Base-by-base conservation (phyloP, 192 early-diverging fungal species). In the Backusella morwellensis region DNA sequence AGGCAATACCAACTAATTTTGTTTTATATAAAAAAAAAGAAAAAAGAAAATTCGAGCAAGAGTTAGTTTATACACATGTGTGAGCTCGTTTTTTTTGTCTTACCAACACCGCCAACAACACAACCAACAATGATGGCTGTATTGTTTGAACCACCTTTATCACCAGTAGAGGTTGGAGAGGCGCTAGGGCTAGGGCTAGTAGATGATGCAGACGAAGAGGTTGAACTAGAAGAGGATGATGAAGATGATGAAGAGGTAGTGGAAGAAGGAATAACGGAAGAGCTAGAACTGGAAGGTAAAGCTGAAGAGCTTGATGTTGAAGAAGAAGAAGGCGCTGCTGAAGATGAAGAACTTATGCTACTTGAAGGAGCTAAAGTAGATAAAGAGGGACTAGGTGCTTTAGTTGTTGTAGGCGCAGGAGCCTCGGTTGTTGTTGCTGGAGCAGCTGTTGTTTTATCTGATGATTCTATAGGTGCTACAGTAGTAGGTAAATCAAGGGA, bases 41-140 rank as follows among this genome's bases (percentile, higher is more conserved):
- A 35, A n/a, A 50, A 50, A 50, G 42, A 44, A 44, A 17, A 44
- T 44, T 44, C 42, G n/a, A n/a, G 5, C 11, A 69, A 19, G 36
- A 35, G 9, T 69, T 35, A 69, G 35, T 40, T 21, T 21, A 21
- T 38, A 38, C n/a, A 56, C n/a, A 56, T 26, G 6, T 26, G 21
- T 21, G 21, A 11, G 7, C 21, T 6, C 19, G 1, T 42, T 15
- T 71, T 15, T 71, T 50, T 34, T 32, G 26, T 44, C 70, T 76
- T 80, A 80, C 78, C 78, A 72, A 80, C 56, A 38, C 78, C 78
- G 35, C 78, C 78, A 52, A 80, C 78, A 66, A 75, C 75, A 14
- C 21, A 23, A 14, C 66, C 74, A 52, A 74, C 78, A 42, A 71
- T 73, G 35, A 74, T 72, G 47, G 40, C 74, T 50, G 78, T 75